phyloP scores from a whole-genome alignment of 2,329 filamentous ascomycete species.

The Trichoderma gracile region DNA sequence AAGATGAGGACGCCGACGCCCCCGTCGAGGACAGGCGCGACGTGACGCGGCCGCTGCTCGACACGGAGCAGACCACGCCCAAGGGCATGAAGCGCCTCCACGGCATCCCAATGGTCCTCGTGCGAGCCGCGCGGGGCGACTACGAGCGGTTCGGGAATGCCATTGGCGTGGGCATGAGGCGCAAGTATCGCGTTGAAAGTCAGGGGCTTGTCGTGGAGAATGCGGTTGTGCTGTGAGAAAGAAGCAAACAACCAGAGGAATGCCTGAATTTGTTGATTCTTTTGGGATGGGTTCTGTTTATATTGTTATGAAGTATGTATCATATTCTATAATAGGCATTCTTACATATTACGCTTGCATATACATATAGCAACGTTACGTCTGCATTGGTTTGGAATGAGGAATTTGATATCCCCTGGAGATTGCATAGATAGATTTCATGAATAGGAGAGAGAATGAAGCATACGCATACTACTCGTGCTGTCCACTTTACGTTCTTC shows the following conservation, averaged over 20 bases:
- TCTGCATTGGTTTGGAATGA: not conserved
- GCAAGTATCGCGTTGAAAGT: constrained; percentile 78
- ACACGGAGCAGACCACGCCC: constrained; percentile 70
- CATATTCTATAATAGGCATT: not conserved
- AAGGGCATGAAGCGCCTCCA: constrained; percentile 68
- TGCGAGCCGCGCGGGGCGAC: constrained; percentile 64
- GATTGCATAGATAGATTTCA: too few species aligned
- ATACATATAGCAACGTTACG: not conserved
- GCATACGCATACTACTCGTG: too few species aligned
- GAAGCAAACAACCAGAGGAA: not conserved
- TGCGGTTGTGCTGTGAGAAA: constrained; percentile 59
- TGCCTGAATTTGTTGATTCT: too few species aligned
- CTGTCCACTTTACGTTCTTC: too few species aligned
- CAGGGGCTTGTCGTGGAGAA: constrained; percentile 79
- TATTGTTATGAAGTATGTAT: not conserved
- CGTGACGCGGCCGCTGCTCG: constrained; percentile 66
- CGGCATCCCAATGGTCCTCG: constrained; percentile 80
- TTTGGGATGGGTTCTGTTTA: not conserved
- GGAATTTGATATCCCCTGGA: too few species aligned
- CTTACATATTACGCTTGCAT: not conserved
- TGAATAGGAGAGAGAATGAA: too few species aligned
- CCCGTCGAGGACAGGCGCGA: constrained; percentile 39
- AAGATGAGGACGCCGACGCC: constrained; percentile 37
- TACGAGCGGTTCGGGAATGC: constrained; percentile 64
- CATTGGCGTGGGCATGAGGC: constrained; percentile 70